Percentiles rank a stretch among this genome's conserved stretches.
Evolutionary conservation across 169 alveolate species (phyloP).

Genomic region (Perkinsus chesapeaki): DNA sequence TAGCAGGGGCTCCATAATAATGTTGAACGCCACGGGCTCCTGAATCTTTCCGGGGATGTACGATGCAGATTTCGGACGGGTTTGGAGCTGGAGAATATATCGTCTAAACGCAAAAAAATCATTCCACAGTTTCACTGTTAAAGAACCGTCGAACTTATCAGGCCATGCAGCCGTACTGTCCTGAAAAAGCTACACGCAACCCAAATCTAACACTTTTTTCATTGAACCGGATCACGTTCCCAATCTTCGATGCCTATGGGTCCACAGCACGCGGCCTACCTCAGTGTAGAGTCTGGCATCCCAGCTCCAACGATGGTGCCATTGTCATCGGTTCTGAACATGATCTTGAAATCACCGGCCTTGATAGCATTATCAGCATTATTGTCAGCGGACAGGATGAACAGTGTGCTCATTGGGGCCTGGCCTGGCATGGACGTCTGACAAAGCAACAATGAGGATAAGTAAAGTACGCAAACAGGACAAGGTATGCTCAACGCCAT

Average conservation of each 20-base stretch:
- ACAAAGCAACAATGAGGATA: neutral
- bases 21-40: neutral
- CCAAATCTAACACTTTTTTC: too few relatives aligned
- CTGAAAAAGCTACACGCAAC: too few relatives aligned
- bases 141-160: too few relatives aligned
- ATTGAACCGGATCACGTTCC: too few relatives aligned
- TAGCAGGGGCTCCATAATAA: neutral
- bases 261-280: neutral
- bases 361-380: neutral
- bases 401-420: neutral
- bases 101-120: too few relatives aligned
- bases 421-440: neutral
- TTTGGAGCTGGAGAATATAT: neutral
- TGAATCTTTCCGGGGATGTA: neutral
- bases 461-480: too few relatives aligned
- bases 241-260: too few relatives aligned
- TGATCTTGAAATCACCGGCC: neutral
- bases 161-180: too few relatives aligned
- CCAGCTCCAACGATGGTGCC: neutral
- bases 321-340: neutral
- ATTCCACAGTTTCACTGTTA: too few relatives aligned
- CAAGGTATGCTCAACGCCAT: too few relatives aligned
- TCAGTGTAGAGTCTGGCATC: neutral
- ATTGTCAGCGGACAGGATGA: neutral
- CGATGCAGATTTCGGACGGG: neutral